A percentile compares a stretch with the other conserved stretches of the same genome.
These are phyloP conservation scores for Curvularia hawaiiensis DNA, from an alignment of 2,329 filamentous ascomycete species.

Conservation along the genomic window DNA sequence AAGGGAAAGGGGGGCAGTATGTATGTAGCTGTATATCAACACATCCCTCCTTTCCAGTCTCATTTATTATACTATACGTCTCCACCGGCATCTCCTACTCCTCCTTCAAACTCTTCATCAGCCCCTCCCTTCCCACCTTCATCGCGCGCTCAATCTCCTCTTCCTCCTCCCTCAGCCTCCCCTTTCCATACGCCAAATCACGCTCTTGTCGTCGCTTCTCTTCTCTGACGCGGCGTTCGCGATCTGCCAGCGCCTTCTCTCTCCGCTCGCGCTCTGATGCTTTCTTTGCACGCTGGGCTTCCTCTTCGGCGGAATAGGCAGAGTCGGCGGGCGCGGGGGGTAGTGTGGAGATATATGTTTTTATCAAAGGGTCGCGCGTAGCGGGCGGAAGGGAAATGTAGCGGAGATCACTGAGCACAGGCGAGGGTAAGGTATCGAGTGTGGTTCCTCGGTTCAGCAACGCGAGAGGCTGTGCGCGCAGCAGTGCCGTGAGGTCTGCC, in stretches of 20 bases:
- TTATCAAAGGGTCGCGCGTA: conserved; percentile 67
- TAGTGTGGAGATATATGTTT: conserved; percentile 69
- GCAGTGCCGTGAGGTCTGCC: conserved; percentile 68
- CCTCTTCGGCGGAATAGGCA: conserved; percentile 53
- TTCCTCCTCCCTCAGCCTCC: conserved; percentile 68
- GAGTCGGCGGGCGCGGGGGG: conserved; percentile 60
- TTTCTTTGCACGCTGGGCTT: conserved; percentile 54
- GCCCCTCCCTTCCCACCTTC: conserved; percentile 68
- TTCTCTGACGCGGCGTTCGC: conserved; percentile 66
- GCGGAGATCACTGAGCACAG: conserved; percentile 69
- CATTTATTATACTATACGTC: too few relatives aligned
- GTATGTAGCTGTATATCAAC: too few relatives aligned
- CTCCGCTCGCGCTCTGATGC: conserved; percentile 51
- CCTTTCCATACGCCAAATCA: conserved; percentile 65
- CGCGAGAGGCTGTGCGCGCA: conserved; percentile 65
- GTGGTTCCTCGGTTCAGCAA: conserved; percentile 65
- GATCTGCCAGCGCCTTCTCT: conserved; percentile 70
- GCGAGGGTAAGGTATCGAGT: conserved; percentile 63
- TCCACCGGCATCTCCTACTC: too few relatives aligned
- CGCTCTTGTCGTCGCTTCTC: conserved; percentile 65
- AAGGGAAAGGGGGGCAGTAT: too few relatives aligned
- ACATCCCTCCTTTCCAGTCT: too few relatives aligned
- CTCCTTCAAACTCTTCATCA: conserved; percentile 63
- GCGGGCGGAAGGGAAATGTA: conserved; percentile 69
- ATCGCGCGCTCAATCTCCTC: conserved; percentile 71